Conservation (phyloP, 2,329 filamentous ascomycete genomes). For the Plenodomus lindquistii region DNA sequence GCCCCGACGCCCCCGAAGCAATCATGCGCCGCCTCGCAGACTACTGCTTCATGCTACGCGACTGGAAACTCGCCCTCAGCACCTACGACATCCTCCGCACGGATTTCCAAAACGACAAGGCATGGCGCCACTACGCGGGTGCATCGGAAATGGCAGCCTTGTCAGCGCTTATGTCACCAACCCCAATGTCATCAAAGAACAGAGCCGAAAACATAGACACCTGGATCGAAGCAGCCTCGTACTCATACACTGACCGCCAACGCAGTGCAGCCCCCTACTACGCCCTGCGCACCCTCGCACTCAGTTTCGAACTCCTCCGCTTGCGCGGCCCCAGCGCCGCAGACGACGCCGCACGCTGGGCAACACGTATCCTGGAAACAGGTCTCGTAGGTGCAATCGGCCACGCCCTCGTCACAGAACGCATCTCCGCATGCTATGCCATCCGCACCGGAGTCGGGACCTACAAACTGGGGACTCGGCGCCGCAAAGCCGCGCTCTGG, state of each 20-base stretch:
- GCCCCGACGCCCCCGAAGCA: conserved; percentile 81
- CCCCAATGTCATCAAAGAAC: conserved; percentile 71
- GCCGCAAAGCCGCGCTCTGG: conserved; percentile 89
- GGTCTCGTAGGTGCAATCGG: conserved; percentile 74
- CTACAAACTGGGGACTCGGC: conserved; percentile 70
- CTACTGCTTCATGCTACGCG: conserved; percentile 94
- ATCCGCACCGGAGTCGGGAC: conserved; percentile 70
- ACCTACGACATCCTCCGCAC: conserved; percentile 88
- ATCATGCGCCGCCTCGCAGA: conserved; percentile 92
- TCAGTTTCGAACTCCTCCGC: conserved; percentile 81
- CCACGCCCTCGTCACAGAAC: conserved; percentile 82
- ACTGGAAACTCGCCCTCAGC: conserved; percentile 89
- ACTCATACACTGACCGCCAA: conserved; percentile 77
- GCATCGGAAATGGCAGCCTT: conserved; percentile 94
- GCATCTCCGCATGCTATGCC: conserved; percentile 81
- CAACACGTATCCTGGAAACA: conserved; percentile 72
- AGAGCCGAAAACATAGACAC: conserved; percentile 81
- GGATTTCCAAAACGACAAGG: conserved; percentile 94
- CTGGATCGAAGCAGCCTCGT: conserved; percentile 86
- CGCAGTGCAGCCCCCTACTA: conserved; percentile 80
- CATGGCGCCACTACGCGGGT: conserved; percentile 92
- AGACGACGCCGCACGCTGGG: conserved; percentile 88
- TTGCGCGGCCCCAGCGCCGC: conserved; percentile 77
- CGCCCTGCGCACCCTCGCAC: conserved; percentile 73
- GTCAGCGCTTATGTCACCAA: conserved; percentile 76